Base-by-base conservation (phyloP, 2,329 filamentous ascomycete species). In the Fusarium sarcochroum region DNA sequence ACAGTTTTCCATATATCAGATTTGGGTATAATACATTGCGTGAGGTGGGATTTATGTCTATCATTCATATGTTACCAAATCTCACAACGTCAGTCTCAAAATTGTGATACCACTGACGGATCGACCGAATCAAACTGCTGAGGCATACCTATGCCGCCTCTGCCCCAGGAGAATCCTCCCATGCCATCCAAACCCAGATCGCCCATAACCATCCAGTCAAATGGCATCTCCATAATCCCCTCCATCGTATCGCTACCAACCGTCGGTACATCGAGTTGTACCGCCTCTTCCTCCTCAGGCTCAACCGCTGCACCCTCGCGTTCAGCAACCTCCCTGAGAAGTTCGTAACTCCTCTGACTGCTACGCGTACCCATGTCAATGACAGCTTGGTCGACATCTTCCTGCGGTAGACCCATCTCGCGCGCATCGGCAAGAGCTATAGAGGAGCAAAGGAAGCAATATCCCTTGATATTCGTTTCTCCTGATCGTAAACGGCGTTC, bases 391-490 rank as follows among this genome's bases (percentile, higher is more conserved):
- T 81, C 76, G 4, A 78, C 66, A 35, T 78, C 75, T 5, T 75
- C 71, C 14, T 76, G 66, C 3, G 69, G 56, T 3, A 76, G 40
- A 1, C 77, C 76, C 13, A 55, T 49, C 20, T 75, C 76, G 7
- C 83, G 66, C 2, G 77, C 77, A 25, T 81, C 74, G 0, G 78
- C 71, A n/a, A 83, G 77, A 13, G 72, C 73, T 4, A 77, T 38
- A 45, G 71, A 70, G 2, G 76, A 74, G 4, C 75, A 70, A 15
- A 77, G 50, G 25, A 84, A 78, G 27, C 80, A 75, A 42, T 80
- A 77, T 6, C 78, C 78, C 60, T 84, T 84, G 34, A 79, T 70
- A 37, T 83, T 83, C 5, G 81, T 82, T 73, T 84, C 81, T 3
- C 82, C 82, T 1, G 80, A 76, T 21, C 73, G 74, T n/a, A 83